A percentile compares a stretch with the other conserved stretches of the same genome.
These are phyloP conservation scores for Linum lewisii DNA, from an alignment of 345 rosid genomes.

Conservation along the genomic window DNA sequence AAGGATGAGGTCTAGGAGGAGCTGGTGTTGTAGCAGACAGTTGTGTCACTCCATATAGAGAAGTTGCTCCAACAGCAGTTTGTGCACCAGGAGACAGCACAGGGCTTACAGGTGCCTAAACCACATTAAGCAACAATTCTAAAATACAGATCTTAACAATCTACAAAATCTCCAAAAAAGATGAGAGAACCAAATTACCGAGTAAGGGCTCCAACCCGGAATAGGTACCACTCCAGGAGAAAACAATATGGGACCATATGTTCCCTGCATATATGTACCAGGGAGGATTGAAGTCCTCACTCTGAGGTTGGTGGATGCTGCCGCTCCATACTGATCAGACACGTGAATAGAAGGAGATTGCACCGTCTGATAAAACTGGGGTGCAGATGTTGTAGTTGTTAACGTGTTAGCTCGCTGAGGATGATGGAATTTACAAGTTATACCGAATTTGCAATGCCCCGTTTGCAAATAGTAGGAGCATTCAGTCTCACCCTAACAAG, in stretches of 20 bases:
- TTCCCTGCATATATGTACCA: slow-evolving; percentile 18
- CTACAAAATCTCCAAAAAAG: slow-evolving; percentile 7
- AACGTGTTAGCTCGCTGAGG: slow-evolving; percentile 18
- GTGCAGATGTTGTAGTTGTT: slow-evolving; percentile 20
- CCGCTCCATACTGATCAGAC: slow-evolving; percentile 17
- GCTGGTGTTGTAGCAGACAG: slow-evolving; percentile 15
- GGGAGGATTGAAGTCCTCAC: slow-evolving; percentile 20
- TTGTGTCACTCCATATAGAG: slow-evolving; percentile 17
- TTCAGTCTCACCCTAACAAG: slow-evolving; percentile 18
- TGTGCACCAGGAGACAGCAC: slow-evolving; percentile 23
- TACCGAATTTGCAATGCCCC: slow-evolving; percentile 24
- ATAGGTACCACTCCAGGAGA: slow-evolving; percentile 23
- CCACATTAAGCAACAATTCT: slow-evolving; percentile 15
- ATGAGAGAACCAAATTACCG: slow-evolving; percentile 24
- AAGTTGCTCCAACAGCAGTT: slow-evolving; percentile 20
- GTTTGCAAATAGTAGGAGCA: slow-evolving; percentile 26
- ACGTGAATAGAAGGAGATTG: slow-evolving; percentile 21
- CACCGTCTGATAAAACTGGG: slow-evolving; percentile 24
- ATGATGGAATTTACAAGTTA: slow-evolving; percentile 25
- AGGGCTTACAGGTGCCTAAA: slow-evolving; percentile 25
- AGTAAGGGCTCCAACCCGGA: slow-evolving; percentile 20
- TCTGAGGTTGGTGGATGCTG: slow-evolving; percentile 17
- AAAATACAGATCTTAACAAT: slow-evolving; percentile 9
- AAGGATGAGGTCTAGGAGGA: slow-evolving; percentile 14
- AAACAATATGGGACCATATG: slow-evolving; percentile 14